phyloP scores from a whole-genome alignment of 1,284 basidiomycete species.

The Malassezia caprae region DNA sequence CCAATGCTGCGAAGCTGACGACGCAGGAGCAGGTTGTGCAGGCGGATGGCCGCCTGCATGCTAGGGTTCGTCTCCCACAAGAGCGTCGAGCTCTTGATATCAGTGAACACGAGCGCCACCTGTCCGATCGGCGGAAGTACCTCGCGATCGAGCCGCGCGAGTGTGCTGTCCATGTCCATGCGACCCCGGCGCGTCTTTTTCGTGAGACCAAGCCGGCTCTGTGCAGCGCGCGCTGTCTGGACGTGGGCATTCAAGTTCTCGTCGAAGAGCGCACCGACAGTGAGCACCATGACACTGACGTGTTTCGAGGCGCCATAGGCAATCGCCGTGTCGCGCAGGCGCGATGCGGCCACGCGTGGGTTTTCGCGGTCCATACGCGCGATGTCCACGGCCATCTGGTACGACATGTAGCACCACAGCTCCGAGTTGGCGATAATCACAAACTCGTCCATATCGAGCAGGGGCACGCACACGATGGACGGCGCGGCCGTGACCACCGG shows the following conservation, averaged over 20 bases:
- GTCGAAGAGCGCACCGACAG: conserved; percentile 66
- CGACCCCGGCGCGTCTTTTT: conserved; percentile 34
- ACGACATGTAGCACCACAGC: conserved; percentile 86
- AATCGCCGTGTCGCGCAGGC: conserved; percentile 89
- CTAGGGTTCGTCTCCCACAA: conserved; percentile 95
- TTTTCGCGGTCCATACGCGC: conserved; percentile 71
- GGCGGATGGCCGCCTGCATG: conserved; percentile 85
- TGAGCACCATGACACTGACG: conserved; percentile 96
- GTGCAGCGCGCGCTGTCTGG: conserved; percentile 24
- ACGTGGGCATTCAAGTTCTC: conserved; percentile 22
- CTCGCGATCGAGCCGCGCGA: conserved; percentile 63
- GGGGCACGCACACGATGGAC: conserved; percentile 61
- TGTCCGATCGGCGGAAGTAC: conserved; percentile 78
- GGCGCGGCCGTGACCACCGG: conserved; percentile 86
- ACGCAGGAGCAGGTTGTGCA: conserved; percentile 80
- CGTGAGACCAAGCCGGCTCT: background rate
- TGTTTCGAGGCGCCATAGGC: conserved; percentile 89
- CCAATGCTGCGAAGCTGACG: conserved; percentile 80
- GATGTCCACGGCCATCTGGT: conserved; percentile 93
- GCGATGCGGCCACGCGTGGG: conserved; percentile 94
- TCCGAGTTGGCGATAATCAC: conserved; percentile 88
- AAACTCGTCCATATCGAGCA: conserved; percentile 85
- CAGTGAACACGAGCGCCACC: conserved; percentile 90
- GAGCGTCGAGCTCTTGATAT: conserved; percentile 92
- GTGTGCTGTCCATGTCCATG: conserved; percentile 42